A percentile compares a stretch with the other conserved stretches of the same genome.
Evolutionary conservation across 352 stramenopile species (phyloP).

Genomic region (Globisporangium barbulae): DNA sequence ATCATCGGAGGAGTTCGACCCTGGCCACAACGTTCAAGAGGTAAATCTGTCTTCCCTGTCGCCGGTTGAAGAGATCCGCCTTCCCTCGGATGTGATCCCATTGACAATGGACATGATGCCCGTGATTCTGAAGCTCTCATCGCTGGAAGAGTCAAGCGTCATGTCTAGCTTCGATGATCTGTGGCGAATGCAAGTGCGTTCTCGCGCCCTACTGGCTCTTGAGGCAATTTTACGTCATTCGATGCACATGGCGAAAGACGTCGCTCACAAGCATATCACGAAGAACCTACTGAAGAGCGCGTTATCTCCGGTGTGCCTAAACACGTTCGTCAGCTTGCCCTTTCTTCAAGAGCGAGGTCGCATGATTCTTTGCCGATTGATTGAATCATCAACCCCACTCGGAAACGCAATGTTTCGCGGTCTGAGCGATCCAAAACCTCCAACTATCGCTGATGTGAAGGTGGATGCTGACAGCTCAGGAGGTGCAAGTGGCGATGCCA

Average conservation of each 20-base stretch:
- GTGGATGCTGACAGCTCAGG: background rate
- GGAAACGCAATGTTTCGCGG: constrained; percentile 76
- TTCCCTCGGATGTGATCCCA: constrained; percentile 42
- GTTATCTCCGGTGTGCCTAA: constrained; percentile 60
- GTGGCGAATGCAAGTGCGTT: constrained; percentile 85
- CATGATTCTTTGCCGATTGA: constrained; percentile 83
- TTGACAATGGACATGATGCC: constrained; percentile 79
- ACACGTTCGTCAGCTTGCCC: constrained; percentile 69
- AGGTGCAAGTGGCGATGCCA: constrained; percentile 23
- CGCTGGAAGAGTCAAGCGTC: constrained; percentile 63
- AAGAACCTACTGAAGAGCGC: constrained; percentile 55
- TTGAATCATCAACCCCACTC: constrained; percentile 79
- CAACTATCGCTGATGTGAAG: constrained; percentile 15
- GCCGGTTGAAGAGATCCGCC: constrained; percentile 75
- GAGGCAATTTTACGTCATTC: constrained; percentile 72
- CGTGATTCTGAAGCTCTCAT: constrained; percentile 77
- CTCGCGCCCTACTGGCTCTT: constrained; percentile 70
- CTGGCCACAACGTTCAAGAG: constrained; percentile 82
- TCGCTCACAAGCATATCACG: constrained; percentile 37
- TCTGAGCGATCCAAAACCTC: constrained; percentile 51
- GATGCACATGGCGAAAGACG: constrained; percentile 33
- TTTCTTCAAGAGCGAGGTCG: constrained; percentile 76
- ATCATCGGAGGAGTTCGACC: constrained; percentile 65
- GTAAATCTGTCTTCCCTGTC: constrained; percentile 63
- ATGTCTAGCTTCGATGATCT: constrained; percentile 71